Conservation (phyloP, 331 rosid species). For the Malus hybrid region DNA sequence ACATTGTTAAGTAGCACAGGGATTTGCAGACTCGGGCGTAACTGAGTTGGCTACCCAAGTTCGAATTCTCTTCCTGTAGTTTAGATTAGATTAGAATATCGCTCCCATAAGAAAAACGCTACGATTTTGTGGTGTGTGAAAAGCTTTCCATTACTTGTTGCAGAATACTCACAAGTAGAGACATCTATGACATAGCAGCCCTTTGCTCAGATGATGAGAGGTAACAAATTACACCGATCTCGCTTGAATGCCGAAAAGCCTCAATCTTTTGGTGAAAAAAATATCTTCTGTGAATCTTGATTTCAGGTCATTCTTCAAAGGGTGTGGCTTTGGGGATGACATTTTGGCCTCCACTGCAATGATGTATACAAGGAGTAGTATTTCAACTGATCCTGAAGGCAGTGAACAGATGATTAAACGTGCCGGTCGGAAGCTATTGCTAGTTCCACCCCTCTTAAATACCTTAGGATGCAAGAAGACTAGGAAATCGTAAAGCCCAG, state of each 20-base stretch:
- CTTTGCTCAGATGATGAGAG: constrained; percentile 66
- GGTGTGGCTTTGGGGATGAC: constrained; percentile 74
- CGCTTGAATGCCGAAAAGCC: not conserved
- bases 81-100: not conserved
- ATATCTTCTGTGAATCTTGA: not conserved
- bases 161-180: constrained; percentile 64
- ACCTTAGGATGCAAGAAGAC: constrained; percentile 10
- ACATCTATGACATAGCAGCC: constrained; percentile 67
- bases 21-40: too few species aligned
- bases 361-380: constrained; percentile 44
- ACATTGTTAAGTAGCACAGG: too few species aligned
- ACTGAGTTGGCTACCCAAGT: too few species aligned
- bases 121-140: not conserved
- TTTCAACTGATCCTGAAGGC: constrained; percentile 21
- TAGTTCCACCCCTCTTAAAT: constrained; percentile 41
- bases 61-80: too few species aligned
- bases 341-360: constrained; percentile 60
- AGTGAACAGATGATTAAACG: constrained; percentile 20
- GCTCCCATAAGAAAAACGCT: not conserved
- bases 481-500: constrained; percentile 1
- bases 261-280: not conserved
- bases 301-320: constrained; percentile 56
- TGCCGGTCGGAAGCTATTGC: constrained; percentile 44
- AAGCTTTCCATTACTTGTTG: constrained; percentile 7
- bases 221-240: constrained; percentile 19